Base-by-base conservation (phyloP, 495 filamentous ascomycete species). In the Podospora fimiseda region DNA sequence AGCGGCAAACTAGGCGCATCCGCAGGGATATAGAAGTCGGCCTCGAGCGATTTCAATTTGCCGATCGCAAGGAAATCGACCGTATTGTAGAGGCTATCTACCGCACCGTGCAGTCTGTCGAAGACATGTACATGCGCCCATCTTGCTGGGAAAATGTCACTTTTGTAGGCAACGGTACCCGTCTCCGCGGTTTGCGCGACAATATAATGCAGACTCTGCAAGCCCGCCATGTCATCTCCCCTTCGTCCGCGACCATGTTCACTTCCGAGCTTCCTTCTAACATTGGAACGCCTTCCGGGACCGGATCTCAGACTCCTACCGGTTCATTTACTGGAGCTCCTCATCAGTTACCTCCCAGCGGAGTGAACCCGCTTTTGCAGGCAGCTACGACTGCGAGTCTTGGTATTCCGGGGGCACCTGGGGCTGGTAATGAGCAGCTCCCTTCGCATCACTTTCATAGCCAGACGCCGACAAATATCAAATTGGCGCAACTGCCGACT, bases 181-280 rank as follows among this genome's bases (percentile, higher is more conserved):
- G 82, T 60, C 78, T 96, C 43, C 81, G 84, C 72, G 92, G 90
- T 72, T 59, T 97, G 68, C 92, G 87, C 60, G 90, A 95, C 48
- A 86, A 93, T 45, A 77, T 98, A 37, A 67, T 96, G 38, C 74
- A 82, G 30, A 89, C 85, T 0, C 77, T 97, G 18, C 81, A 80
- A 24, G 80, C 83, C 53, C 92, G 89, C 58, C 94, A 93, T 65
- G 74, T 95, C 36, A 86, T 97, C 52, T 92, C 90, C 3, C 93
- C 93, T 0, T 91, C 87, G 39, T 84, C 83, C 2, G 90, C 86
- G 19, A 96, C 90, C 33, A 97, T 97, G 61, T 98, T 98, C 76
- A 95, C 89, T 33, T 94, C 88, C 42, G 93, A 98, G 69, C 81
- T 98, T 30, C 90, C 90, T 16, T 93, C 88, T 1, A 89, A 90